Evolutionary conservation across 2,329 filamentous ascomycete genomes (phyloP).

Genomic region (Hypoxylon rubiginosum): DNA sequence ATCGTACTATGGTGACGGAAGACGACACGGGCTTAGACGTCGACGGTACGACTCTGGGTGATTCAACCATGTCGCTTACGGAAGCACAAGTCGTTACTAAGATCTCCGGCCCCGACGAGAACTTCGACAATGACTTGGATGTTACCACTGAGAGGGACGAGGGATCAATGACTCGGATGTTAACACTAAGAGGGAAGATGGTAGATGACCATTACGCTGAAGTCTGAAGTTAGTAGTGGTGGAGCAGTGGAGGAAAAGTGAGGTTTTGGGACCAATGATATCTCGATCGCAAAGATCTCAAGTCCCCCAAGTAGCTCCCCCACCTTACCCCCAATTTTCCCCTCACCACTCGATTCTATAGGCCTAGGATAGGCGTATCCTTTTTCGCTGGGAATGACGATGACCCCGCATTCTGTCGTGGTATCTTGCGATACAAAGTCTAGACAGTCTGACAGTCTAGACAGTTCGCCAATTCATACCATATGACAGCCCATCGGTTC

Average conservation of each 20-base stretch:
- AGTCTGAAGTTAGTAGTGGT: conserved; percentile 5
- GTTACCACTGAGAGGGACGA: background rate
- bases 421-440: background rate
- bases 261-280: conserved; percentile 19
- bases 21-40: background rate
- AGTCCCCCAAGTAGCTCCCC: background rate
- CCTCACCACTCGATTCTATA: background rate
- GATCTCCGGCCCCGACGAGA: background rate
- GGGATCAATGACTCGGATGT: no score
- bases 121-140: background rate
- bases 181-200: no score
- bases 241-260: background rate
- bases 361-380: background rate
- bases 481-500: no score
- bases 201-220: conserved; percentile 6
- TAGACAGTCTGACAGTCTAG: no score
- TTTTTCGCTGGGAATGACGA: no score
- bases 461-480: conserved; percentile 8
- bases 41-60: background rate
- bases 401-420: conserved; percentile 29
- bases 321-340: background rate
- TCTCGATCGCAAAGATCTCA: conserved; percentile 13
- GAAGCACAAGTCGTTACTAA: background rate
- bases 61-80: background rate
- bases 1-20: background rate